Base-by-base conservation (phyloP, 2,329 filamentous ascomycete genomes). In the Aureobasidium sp. region DNA sequence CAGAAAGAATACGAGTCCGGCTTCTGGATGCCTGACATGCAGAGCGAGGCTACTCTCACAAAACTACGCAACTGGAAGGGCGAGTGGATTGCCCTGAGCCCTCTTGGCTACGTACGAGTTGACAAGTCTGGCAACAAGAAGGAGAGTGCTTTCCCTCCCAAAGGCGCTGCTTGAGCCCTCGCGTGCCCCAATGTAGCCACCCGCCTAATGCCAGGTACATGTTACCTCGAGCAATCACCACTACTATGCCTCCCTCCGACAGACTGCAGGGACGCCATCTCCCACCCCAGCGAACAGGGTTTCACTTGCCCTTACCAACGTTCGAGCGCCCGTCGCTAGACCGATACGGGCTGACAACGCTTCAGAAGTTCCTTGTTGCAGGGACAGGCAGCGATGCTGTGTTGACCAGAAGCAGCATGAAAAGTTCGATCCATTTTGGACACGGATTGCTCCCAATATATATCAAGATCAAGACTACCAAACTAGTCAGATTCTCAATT, bases 1-100 rank as follows among this genome's bases (percentile, higher is more conserved):
- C 81, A 87, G 70, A 88, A 88, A 67, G 94, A 99, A 77, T 90
- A 89, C 66, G 82, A 87, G 65, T 85, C 85, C 59, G 94, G 94
- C 0, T 95, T 96, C 70, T 88, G 89, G 90, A 74, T 95, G 44
- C 92, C 93, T 0, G 89, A 97, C 71, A 77, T 97, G 59, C 82
- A 85, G 61, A 81, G 85, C 45, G 78, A 81, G 44, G 82, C 86
- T 51, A 91, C 86, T 66, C 75, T 89, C 57, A 75, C 80, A 62
- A 81, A 83, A 66, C 75, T 97, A 44, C 81, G 84, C 65, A 79
- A 81, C 27, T 97, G 91, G 90, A 88, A 91, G 66, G 89, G 89
- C 4, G 83, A 89, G 30, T 97, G 93, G 93, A 82, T 89, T 9
- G 87, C 88, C 68, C 80, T 97, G 64, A 84, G 86, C 37, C 87